Base-by-base conservation (phyloP, 192 early-diverging fungal species). In the Umbelopsis vinacea region DNA sequence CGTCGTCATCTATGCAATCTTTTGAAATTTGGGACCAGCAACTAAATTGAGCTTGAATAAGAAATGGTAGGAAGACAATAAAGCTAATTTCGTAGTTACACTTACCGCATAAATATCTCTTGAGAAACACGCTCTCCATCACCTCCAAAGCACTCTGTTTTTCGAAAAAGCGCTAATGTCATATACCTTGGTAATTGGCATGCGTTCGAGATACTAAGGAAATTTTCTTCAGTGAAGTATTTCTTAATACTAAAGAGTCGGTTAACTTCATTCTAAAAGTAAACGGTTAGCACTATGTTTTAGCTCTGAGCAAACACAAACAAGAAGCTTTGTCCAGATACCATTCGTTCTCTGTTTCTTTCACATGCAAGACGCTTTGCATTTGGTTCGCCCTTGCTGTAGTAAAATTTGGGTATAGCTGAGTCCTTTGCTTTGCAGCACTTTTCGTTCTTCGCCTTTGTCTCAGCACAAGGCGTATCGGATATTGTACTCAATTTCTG, bases 111-210 rank as follows among this genome's bases (percentile, higher is more conserved):
- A 50, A 74, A 79, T 67, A 79, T 71, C 17, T 76, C 77, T 71
- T 77, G 77, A 21, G 35, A 66, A 22, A 81, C 57, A 11, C 69
- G 46, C 7, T 78, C 80, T 26, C 74, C 69, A 17, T 67, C 33
- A 22, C 52, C 37, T 1, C 74, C 77, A 15, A 71, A 43, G 2
- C 54, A 35, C 40, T 77, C 73, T 2, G 81, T 70, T 26, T 78
- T 80, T 7, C 80, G 80, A 67, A 89, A 91, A 68, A 92, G 71
- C 33, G 87, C 91, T n/a, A 87, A 74, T 72, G 91, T 92, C 71
- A 87, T 85, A 72, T 87, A 92, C 19, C 88, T 84, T 14, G 91
- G 91, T 55, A 92, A 71, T 9, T 80, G 86, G 55, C 91, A 92
- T 48, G 69, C 63, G 52, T 76, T 76, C 37, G 79, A 67, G 7